Percentiles rank a stretch among this genome's conserved stretches.
Conservation (phyloP, 768 basidiomycete species). For the Amylocystis lapponica region DNA sequence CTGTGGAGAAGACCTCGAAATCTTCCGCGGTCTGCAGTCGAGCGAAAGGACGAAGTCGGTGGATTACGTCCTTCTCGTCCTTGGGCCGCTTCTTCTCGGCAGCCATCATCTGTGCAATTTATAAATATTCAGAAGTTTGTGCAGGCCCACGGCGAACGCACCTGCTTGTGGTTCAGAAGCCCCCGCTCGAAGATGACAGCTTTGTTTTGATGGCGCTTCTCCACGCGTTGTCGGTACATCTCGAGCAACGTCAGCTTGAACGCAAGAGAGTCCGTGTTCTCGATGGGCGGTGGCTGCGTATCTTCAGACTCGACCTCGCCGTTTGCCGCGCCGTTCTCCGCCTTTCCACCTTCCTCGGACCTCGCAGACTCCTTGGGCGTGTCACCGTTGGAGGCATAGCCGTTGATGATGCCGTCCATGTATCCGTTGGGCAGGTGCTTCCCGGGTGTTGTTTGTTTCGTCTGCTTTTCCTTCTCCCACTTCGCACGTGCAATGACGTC, state of each 20-base stretch:
- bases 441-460: constrained; percentile 20
- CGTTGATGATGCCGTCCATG: constrained; percentile 29
- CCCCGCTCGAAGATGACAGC: constrained; percentile 89
- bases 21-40: constrained; percentile 88
- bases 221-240: constrained; percentile 86
- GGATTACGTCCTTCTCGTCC: constrained; percentile 88
- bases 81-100: constrained; percentile 85
- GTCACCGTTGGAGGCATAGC: constrained; percentile 18
- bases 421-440: constrained; percentile 24
- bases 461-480: constrained; percentile 35
- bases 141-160: constrained; percentile 27
- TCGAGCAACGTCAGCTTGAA: constrained; percentile 89
- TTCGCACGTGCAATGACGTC: constrained; percentile 54
- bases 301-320: constrained; percentile 61
- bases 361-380: too few species aligned
- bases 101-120: constrained; percentile 67
- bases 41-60: constrained; percentile 87
- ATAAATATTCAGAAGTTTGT: constrained; percentile 9
- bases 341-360: constrained; percentile 38
- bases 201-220: constrained; percentile 81
- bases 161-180: constrained; percentile 92
- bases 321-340: constrained; percentile 33
- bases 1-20: constrained; percentile 82
- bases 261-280: constrained; percentile 75
- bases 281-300: constrained; percentile 70